A percentile compares a stretch with the other conserved stretches of the same genome.
These are phyloP conservation scores for Aegilops longissima DNA, from an alignment of 176 grass and related monocot genomes.

Conservation along the genomic window DNA sequence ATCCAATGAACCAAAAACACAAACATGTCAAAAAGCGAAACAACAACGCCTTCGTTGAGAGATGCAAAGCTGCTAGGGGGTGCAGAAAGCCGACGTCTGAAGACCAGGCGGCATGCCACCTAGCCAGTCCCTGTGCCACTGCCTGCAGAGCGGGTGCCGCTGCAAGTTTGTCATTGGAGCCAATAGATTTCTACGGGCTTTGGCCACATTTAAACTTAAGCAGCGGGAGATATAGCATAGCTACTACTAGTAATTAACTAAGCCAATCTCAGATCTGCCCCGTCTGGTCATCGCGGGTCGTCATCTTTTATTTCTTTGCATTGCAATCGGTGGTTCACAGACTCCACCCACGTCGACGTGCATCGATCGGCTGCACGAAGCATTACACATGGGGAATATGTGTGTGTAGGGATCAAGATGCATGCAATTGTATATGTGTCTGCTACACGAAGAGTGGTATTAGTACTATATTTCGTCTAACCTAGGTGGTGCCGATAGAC, in stretches of 20 bases:
- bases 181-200: too few species aligned
- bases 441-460: not conserved
- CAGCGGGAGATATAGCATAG: not conserved
- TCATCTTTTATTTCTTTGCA: not conserved
- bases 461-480: not conserved
- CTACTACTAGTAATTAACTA: too few species aligned
- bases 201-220: too few species aligned
- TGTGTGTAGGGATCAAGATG: not conserved
- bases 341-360: not conserved
- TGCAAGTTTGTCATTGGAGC: too few species aligned
- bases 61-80: too few species aligned
- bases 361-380: not conserved
- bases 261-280: not conserved
- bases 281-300: not conserved
- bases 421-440: not conserved
- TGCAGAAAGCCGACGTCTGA: too few species aligned
- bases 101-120: too few species aligned
- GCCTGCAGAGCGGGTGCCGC: too few species aligned
- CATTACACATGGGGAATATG: slow-evolving; percentile 40
- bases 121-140: too few species aligned
- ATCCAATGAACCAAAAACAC: too few species aligned
- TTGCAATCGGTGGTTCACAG: not conserved
- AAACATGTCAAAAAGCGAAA: too few species aligned
- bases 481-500: not conserved
- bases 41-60: too few species aligned